phyloP scores from a whole-genome alignment of 306 rosid species.

The Abrus precatorius region DNA sequence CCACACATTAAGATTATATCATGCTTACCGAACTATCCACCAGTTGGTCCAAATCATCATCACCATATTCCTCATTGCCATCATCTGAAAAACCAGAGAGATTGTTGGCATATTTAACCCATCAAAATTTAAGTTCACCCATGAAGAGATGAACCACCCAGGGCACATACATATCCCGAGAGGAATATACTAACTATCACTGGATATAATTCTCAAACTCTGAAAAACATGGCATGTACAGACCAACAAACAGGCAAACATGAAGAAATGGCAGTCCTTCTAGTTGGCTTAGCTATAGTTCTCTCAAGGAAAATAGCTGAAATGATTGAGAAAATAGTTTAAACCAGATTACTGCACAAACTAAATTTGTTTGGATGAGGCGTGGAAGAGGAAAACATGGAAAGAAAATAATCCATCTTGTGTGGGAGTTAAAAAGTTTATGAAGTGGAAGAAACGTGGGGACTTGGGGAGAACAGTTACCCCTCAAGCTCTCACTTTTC shows the following conservation, averaged over 20 bases:
- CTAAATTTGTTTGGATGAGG: neutral
- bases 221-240: constrained; percentile 22
- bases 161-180: neutral
- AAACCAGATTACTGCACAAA: neutral
- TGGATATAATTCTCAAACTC: constrained; percentile 14
- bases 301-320: constrained; percentile 3
- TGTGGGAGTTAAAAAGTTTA: neutral
- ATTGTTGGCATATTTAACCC: constrained; percentile 39
- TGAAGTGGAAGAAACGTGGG: neutral
- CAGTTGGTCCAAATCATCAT: constrained; percentile 62
- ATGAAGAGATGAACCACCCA: constrained; percentile 22
- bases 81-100: constrained; percentile 58
- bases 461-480: too few relatives aligned
- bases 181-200: constrained; percentile 4
- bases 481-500: constrained; percentile 13
- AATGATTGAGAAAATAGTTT: constrained; percentile 15
- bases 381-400: constrained; percentile 2
- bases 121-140: constrained; percentile 14
- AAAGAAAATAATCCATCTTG: constrained; percentile 4
- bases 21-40: constrained; percentile 68
- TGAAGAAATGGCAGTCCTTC: constrained; percentile 21
- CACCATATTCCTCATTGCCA: constrained; percentile 55
- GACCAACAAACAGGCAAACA: constrained; percentile 37
- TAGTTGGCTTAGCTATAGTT: constrained; percentile 24
- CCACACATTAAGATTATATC: constrained; percentile 28